A percentile compares a stretch with the other conserved stretches of the same genome.
Evolutionary conservation across 1,284 basidiomycete species (phyloP).

Genomic region (Marasmius fiardii): DNA sequence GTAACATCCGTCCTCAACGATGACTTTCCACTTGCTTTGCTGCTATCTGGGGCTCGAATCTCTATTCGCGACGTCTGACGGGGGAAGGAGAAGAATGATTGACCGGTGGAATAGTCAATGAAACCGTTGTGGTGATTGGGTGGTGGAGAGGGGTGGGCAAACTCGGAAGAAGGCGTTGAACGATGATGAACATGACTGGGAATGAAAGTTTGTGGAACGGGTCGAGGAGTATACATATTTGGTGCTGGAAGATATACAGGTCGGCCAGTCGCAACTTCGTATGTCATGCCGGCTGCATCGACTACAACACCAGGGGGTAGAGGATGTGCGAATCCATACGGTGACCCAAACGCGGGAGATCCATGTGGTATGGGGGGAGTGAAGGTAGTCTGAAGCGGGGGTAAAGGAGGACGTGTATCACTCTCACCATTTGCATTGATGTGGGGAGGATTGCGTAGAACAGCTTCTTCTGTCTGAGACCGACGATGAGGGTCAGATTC

Average conservation of each 20-base stretch:
- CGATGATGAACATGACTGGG: constrained; percentile 60
- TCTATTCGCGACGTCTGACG: constrained; percentile 69
- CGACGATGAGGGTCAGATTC: constrained; percentile 34
- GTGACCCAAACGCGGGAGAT: constrained; percentile 58
- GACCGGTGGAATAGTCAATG: constrained; percentile 58
- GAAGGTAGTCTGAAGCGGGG: constrained; percentile 57
- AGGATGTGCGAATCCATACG: constrained; percentile 55
- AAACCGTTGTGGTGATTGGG: constrained; percentile 41
- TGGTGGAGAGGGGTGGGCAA: constrained; percentile 55
- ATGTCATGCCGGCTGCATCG: constrained; percentile 70
- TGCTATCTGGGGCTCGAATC: constrained; percentile 65
- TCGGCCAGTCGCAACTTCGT: constrained; percentile 75
- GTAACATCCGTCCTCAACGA: constrained; percentile 41
- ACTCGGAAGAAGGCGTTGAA: constrained; percentile 54
- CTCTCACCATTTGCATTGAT: background rate
- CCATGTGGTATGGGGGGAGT: constrained; percentile 51
- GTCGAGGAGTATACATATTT: constrained; percentile 63
- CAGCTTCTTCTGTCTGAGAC: constrained; percentile 37
- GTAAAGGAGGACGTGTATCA: constrained; percentile 28
- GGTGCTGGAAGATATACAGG: constrained; percentile 66
- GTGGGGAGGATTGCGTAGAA: constrained; percentile 33
- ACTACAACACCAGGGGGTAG: constrained; percentile 74
- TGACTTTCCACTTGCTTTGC: constrained; percentile 25
- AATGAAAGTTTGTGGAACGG: constrained; percentile 47
- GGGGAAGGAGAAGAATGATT: constrained; percentile 67